Conservation (phyloP, 75 land plant species). For the Chamaecyparis obtusa region DNA sequence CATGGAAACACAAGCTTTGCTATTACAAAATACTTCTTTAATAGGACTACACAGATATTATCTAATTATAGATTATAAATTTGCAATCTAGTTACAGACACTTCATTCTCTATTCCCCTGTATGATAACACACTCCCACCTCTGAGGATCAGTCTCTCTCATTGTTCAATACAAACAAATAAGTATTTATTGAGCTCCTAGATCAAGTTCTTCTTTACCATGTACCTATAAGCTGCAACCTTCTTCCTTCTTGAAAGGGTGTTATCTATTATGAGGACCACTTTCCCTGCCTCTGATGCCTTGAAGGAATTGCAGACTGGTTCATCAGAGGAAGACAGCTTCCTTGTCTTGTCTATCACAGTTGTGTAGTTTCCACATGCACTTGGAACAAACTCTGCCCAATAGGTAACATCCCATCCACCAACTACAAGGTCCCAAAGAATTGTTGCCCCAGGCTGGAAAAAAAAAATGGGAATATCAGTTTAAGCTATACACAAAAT, state of each 20-base stretch:
- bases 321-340: constrained; percentile 50
- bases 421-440: constrained; percentile 88
- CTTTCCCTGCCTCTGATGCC: constrained; percentile 61
- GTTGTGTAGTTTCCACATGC: constrained; percentile 63
- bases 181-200: neutral
- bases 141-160: neutral
- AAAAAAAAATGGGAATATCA: neutral
- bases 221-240: constrained; percentile 76
- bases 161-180: neutral
- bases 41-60: neutral
- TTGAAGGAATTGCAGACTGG: constrained; percentile 76
- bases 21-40: neutral
- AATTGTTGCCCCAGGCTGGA: constrained; percentile 69
- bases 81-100: neutral
- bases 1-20: neutral
- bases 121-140: neutral
- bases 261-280: constrained; percentile 84
- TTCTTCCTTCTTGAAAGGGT: constrained; percentile 56
- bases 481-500: neutral
- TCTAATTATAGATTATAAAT: neutral
- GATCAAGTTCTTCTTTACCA: constrained; percentile 22
- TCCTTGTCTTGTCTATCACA: constrained; percentile 64
- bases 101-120: neutral
- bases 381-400: constrained; percentile 76
- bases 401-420: constrained; percentile 86